phyloP scores from a whole-genome alignment of 2,329 filamentous ascomycete species.

The Raffaelea deltoideospora region DNA sequence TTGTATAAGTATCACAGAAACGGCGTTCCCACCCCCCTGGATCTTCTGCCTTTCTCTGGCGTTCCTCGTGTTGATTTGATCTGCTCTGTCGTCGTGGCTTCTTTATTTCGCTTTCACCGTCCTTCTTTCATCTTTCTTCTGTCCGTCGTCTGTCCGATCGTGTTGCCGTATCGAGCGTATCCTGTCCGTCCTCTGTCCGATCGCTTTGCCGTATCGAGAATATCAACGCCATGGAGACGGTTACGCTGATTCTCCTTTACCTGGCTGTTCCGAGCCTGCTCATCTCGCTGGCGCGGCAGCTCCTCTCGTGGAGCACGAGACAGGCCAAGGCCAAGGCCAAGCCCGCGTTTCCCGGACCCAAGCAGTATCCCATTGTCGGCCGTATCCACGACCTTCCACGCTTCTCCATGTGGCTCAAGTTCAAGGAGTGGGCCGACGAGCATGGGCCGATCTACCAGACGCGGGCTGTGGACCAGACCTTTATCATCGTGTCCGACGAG shows the following conservation, averaged over 20 bases:
- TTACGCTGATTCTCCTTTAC: conserved; percentile 25
- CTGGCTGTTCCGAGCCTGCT: conserved; percentile 29
- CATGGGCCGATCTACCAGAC: conserved; percentile 29
- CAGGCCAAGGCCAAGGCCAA: conserved; percentile 13
- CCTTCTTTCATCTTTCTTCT: neutral
- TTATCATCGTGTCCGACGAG: conserved; percentile 31
- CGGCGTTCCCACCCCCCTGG: too few species aligned
- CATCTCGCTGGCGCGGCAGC: conserved; percentile 23
- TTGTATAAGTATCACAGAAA: too few species aligned
- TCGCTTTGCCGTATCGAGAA: neutral
- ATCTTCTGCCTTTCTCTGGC: too few species aligned
- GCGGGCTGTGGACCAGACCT: conserved; percentile 22
- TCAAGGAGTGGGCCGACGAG: conserved; percentile 29
- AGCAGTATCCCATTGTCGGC: conserved; percentile 30
- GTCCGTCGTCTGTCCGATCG: neutral
- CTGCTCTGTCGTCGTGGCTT: too few species aligned
- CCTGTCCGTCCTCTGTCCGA: neutral
- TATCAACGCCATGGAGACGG: conserved; percentile 18
- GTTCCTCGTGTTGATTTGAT: too few species aligned
- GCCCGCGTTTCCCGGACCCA: conserved; percentile 27
- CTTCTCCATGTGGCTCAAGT: conserved; percentile 33
- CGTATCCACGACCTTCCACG: conserved; percentile 32
- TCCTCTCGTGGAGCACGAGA: conserved; percentile 20
- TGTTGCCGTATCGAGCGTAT: neutral
- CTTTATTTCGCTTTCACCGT: too few species aligned